These are phyloP conservation scores for Ceratobasidium sp. DNA, from an alignment of 1,284 basidiomycete species.

Conservation along the genomic window DNA sequence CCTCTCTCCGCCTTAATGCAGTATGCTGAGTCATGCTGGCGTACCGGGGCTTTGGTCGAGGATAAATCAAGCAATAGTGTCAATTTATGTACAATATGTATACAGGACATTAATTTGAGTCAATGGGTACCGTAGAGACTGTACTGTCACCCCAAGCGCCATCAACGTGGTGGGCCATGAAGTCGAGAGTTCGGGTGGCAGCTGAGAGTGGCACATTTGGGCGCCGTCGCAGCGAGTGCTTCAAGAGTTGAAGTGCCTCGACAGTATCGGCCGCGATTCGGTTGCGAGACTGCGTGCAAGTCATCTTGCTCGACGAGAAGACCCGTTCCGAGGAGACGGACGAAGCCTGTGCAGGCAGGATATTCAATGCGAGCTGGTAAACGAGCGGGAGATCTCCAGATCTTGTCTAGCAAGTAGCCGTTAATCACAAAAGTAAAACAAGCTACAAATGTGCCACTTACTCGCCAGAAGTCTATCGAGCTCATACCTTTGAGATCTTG, in stretches of 20 bases:
- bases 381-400: constrained; percentile 20
- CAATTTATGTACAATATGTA: background rate
- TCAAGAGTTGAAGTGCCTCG: too few relatives aligned
- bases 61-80: background rate
- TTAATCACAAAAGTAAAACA: too few relatives aligned
- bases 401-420: too few relatives aligned
- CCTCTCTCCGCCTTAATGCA: background rate
- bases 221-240: too few relatives aligned
- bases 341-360: constrained; percentile 34
- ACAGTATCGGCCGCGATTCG: too few relatives aligned
- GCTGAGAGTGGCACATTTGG: too few relatives aligned
- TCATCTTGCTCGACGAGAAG: constrained; percentile 19
- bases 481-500: too few relatives aligned
- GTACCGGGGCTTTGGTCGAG: background rate
- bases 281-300: background rate
- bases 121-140: constrained; percentile 11
- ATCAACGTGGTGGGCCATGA: constrained; percentile 9
- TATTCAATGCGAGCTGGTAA: constrained; percentile 21
- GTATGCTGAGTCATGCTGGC: background rate
- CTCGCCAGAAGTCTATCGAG: too few relatives aligned
- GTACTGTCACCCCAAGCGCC: constrained; percentile 1
- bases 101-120: background rate
- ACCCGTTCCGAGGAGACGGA: too few relatives aligned
- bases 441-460: too few relatives aligned
- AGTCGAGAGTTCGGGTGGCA: too few relatives aligned